Percentiles rank a stretch among this genome's conserved stretches.
Conservation (phyloP, 805 yeast genomes). For the Torulaspora indica region DNA sequence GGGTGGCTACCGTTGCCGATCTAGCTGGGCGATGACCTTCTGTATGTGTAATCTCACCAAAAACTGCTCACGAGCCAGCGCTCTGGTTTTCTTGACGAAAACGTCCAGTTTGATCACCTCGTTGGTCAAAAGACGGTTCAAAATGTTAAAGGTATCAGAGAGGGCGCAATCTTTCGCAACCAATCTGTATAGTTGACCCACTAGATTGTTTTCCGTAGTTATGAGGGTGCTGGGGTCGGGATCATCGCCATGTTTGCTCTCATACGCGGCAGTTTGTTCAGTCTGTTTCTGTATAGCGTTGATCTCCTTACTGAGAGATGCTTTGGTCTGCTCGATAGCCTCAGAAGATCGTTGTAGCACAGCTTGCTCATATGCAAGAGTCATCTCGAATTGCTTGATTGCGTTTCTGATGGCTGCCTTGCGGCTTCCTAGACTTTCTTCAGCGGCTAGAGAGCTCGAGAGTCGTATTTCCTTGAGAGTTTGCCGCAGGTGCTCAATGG, state of each 20-base stretch:
- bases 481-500: slow-evolving; percentile 13
- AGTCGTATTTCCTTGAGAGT: slow-evolving; percentile 13
- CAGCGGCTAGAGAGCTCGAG: slow-evolving; percentile 9
- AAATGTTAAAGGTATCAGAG: slow-evolving; percentile 58
- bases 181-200: slow-evolving; percentile 47
- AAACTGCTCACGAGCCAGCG: slow-evolving; percentile 62
- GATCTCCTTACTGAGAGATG: slow-evolving; percentile 31
- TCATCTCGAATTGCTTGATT: slow-evolving; percentile 36
- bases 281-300: slow-evolving; percentile 31
- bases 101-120: slow-evolving; percentile 23
- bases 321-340: slow-evolving; percentile 31
- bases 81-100: slow-evolving; percentile 42
- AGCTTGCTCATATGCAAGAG: slow-evolving; percentile 36
- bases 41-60: slow-evolving; percentile 44
- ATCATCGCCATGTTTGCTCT: slow-evolving; percentile 21
- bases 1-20: not conserved
- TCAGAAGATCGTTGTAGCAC: slow-evolving; percentile 27
- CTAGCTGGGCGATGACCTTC: slow-evolving; percentile 31
- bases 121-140: slow-evolving; percentile 32
- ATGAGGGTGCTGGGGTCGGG: slow-evolving; percentile 43
- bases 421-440: slow-evolving; percentile 12
- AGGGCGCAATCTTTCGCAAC: slow-evolving; percentile 65
- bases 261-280: slow-evolving; percentile 29
- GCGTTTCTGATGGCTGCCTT: slow-evolving; percentile 32
- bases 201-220: slow-evolving; percentile 48